phyloP scores from a whole-genome alignment of 257 asterid genomes.

The Nicotiana benthamiana region DNA sequence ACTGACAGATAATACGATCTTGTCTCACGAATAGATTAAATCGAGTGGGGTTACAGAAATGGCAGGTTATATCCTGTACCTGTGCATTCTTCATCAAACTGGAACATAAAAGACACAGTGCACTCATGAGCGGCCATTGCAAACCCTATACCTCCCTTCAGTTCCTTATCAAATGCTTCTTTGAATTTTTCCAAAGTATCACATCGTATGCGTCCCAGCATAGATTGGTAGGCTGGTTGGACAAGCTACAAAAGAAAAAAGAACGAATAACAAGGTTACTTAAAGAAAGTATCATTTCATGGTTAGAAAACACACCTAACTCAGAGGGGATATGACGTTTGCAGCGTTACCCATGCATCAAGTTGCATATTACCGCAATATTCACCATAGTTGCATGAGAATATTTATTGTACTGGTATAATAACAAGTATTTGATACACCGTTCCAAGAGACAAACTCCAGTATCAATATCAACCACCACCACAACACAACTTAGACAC shows the following conservation, averaged over 20 bases:
- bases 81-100: constrained; percentile 68
- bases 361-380: not conserved
- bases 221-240: constrained; percentile 84
- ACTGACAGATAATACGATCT: not conserved
- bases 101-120: constrained; percentile 35
- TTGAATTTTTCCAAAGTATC: constrained; percentile 68
- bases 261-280: not conserved
- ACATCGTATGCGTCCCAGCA: constrained; percentile 89
- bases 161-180: constrained; percentile 56
- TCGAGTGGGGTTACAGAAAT: not conserved
- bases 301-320: not conserved
- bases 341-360: not conserved
- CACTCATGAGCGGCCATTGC: constrained; percentile 72
- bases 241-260: constrained; percentile 55
- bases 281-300: not conserved
- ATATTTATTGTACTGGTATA: not conserved
- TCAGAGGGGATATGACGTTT: not conserved
- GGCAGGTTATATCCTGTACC: constrained; percentile 33
- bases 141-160: constrained; percentile 74
- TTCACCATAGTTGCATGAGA: not conserved
- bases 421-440: not conserved
- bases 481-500: not conserved
- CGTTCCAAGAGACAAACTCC: not conserved
- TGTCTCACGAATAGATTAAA: not conserved
- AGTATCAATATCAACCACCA: not conserved